These are phyloP conservation scores for Ophiostoma quercus DNA, from an alignment of 2,329 filamentous ascomycete species.

Conservation along the genomic window DNA sequence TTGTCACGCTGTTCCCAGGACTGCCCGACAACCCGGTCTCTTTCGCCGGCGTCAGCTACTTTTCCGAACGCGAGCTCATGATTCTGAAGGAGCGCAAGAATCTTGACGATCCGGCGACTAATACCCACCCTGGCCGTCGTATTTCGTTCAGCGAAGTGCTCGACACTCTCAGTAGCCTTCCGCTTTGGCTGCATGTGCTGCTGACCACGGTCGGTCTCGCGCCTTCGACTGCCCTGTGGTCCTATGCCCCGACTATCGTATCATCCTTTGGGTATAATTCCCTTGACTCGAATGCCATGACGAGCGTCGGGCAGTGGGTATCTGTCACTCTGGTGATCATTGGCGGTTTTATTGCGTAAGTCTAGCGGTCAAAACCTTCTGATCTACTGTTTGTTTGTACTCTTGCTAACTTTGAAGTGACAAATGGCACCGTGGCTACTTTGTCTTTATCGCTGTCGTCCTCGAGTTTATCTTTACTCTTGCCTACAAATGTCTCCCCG, in stretches of 20 bases:
- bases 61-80: conserved; percentile 39
- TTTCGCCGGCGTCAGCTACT: conserved; percentile 37
- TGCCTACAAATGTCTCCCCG: conserved; percentile 18
- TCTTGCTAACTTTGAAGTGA: background rate
- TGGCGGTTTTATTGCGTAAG: conserved; percentile 6
- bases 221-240: conserved; percentile 41
- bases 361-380: background rate
- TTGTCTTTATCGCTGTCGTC: background rate
- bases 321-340: conserved; percentile 38
- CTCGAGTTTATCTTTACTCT: conserved; percentile 3
- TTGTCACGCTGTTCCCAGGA: conserved; percentile 43
- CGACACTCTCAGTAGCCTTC: background rate
- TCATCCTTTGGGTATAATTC: conserved; percentile 47
- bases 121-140: background rate
- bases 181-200: conserved; percentile 44
- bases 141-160: background rate
- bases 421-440: conserved; percentile 5
- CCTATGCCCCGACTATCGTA: conserved; percentile 49
- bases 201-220: conserved; percentile 38
- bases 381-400: background rate
- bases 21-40: conserved; percentile 42
- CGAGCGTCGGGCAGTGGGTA: conserved; percentile 51
- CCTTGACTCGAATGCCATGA: conserved; percentile 49
- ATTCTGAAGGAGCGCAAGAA: conserved; percentile 41
- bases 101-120: conserved; percentile 41